Evolutionary conservation across 805 yeast species (phyloP).

Genomic region (Saturnispora hagleri): DNA sequence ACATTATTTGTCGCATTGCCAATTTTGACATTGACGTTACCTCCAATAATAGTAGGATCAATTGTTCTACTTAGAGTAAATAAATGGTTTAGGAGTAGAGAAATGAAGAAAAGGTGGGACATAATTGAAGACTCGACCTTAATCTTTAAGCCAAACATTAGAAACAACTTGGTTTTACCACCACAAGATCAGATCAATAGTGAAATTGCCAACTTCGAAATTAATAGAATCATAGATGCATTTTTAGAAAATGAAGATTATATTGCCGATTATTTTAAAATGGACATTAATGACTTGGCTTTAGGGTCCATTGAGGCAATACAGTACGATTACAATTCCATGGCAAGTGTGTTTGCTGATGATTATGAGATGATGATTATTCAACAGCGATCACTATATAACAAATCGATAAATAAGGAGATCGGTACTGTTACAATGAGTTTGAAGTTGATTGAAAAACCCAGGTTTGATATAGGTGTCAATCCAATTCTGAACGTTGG

Average conservation of each 20-base stretch:
- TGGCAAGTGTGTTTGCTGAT: slow-evolving; percentile 17
- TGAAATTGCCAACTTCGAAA: slow-evolving; percentile 25
- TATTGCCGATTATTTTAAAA: slow-evolving; percentile 20
- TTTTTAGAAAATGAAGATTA: slow-evolving; percentile 25
- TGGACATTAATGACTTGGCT: slow-evolving; percentile 19
- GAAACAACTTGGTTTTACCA: slow-evolving; percentile 12
- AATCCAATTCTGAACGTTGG: slow-evolving; percentile 22
- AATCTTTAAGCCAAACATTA: slow-evolving; percentile 16
- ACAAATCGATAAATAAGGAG: slow-evolving; percentile 18
- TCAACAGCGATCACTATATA: slow-evolving; percentile 22
- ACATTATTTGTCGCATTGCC: slow-evolving; percentile 28
- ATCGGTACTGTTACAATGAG: slow-evolving; percentile 21
- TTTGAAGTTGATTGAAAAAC: slow-evolving; percentile 15
- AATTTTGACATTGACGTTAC: slow-evolving; percentile 23
- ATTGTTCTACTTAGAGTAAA: slow-evolving; percentile 14
- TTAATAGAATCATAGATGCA: slow-evolving; percentile 24
- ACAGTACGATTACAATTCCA: slow-evolving; percentile 17
- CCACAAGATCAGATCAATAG: slow-evolving; percentile 23
- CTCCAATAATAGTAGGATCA: slow-evolving; percentile 25
- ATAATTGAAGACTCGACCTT: slow-evolving; percentile 20
- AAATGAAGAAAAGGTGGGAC: slow-evolving; percentile 19
- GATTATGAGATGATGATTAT: slow-evolving; percentile 21
- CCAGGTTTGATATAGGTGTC: slow-evolving; percentile 14
- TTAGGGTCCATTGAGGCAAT: slow-evolving; percentile 24
- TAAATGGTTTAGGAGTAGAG: slow-evolving; percentile 8